Evolutionary conservation across 1,284 basidiomycete genomes (phyloP), one percentile per base, ranked within the genome.

Genomic region (Naganishia sp.): DNA sequence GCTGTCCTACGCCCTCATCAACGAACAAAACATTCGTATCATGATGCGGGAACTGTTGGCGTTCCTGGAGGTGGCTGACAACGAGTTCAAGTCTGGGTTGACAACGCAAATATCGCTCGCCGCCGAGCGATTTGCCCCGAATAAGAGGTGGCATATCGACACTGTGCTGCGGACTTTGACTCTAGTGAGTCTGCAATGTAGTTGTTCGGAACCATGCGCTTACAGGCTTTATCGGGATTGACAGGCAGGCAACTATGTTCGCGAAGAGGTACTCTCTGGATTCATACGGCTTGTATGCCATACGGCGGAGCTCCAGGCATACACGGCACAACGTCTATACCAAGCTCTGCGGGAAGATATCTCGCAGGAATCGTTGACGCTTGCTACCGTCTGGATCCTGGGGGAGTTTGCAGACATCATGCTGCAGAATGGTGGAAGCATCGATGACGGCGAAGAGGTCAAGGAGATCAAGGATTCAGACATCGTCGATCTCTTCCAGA

Each of bases 61-160:
- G 0, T 99, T 99, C 85, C 84, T 99, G 21, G 95, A 99, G 75
- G 92, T 98, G 21, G 94, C 96, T 23, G 96, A 99, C 77, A 95
- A 96, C 73, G 96, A 99, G 79, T 99, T 99, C 84, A 99, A 99
- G 82, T 85, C 93, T 4, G 90, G 92, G 0, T 90, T 99, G 87
- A 99, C 96, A 0, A 97, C 95, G 0, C 95, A 99, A 79, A 95
- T 99, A 68, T 93, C 90, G 71, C 83, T 98, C 25, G 95, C 94
- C 2, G 96, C 96, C 0, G 96, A 99, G 79, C 85, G 93, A 55
- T 99, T 92, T 76, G 95, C 96, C 2, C 96, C 96, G 0, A 98
- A 97, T 80, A 94, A 94, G 81, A 84, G 96, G 71, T 99, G 96
- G 96, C 96, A 99, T 77, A 98, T 99, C 69, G 96, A 99, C 79